Conservation (phyloP, 192 early-diverging fungal genomes). For the Umbelopsis isabellina region DNA sequence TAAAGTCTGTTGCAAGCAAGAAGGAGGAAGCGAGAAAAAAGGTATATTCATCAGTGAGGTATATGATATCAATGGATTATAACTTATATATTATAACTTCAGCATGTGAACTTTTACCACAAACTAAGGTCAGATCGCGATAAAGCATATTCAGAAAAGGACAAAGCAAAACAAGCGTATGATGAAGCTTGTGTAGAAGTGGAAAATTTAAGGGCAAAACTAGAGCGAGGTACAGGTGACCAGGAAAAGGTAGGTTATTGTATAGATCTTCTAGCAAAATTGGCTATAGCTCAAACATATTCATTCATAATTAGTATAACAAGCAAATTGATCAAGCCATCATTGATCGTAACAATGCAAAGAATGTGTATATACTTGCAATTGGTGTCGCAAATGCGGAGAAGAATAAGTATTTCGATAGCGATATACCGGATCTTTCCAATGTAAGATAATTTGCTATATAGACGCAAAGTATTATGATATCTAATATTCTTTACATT, state of each 20-base stretch:
- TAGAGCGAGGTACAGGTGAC: slow-evolving; percentile 63
- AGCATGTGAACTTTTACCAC: slow-evolving; percentile 71
- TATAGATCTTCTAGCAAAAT: slow-evolving; percentile 38
- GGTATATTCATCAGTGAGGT: slow-evolving; percentile 38
- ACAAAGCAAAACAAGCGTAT: slow-evolving; percentile 66
- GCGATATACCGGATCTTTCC: slow-evolving; percentile 62
- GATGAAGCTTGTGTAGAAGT: slow-evolving; percentile 68
- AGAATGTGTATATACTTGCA: slow-evolving; percentile 71
- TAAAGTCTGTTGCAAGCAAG: slow-evolving; percentile 56
- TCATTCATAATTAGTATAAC: slow-evolving; percentile 31
- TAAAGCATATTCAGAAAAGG: slow-evolving; percentile 59
- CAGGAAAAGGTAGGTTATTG: slow-evolving; percentile 54
- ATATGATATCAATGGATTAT: background rate
- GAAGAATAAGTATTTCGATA: slow-evolving; percentile 62
- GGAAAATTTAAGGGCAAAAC: slow-evolving; percentile 58
- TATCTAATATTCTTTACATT: background rate
- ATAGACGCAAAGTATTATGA: background rate
- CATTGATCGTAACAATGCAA: slow-evolving; percentile 70
- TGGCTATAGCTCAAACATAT: background rate
- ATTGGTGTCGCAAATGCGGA: slow-evolving; percentile 65
- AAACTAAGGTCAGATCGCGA: slow-evolving; percentile 63
- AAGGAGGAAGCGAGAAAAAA: slow-evolving; percentile 76
- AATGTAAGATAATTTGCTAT: slow-evolving; percentile 43
- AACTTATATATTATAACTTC: slow-evolving; percentile 2
- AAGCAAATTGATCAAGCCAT: slow-evolving; percentile 58